phyloP scores from a whole-genome alignment of 148 eudicot species.

The Amaranthus hypochondriacus region DNA sequence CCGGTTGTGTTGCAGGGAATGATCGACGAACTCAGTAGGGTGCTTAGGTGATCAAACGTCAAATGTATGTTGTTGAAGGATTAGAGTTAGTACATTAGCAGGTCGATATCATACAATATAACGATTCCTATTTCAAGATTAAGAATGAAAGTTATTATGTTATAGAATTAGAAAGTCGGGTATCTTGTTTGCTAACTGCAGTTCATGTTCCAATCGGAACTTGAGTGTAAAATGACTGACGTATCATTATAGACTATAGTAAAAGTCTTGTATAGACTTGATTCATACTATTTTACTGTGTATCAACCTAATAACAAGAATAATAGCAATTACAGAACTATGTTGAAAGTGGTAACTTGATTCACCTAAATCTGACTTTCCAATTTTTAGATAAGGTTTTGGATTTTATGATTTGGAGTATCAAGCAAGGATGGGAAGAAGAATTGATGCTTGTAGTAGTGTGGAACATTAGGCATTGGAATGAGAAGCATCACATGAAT shows the following conservation, averaged over 20 bases:
- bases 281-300: too few species aligned
- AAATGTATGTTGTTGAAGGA: not conserved
- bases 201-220: not conserved
- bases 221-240: not conserved
- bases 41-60: constrained; percentile 27
- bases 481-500: too few species aligned
- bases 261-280: not conserved
- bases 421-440: too few species aligned
- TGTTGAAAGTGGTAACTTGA: too few species aligned
- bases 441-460: too few species aligned
- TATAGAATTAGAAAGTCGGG: not conserved
- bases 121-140: not conserved
- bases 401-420: too few species aligned
- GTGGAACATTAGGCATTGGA: too few species aligned
- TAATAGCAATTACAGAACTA: too few species aligned
- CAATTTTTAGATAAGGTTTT: too few species aligned
- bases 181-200: constrained; percentile 12
- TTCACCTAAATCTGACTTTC: too few species aligned
- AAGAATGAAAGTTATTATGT: not conserved
- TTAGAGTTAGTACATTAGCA: not conserved
- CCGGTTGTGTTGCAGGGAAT: constrained; percentile 66
- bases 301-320: too few species aligned
- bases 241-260: constrained; percentile 1
- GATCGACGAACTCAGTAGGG: constrained; percentile 58
- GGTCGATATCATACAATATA: not conserved